These are phyloP conservation scores for Arthrinium phaeospermum DNA, from an alignment of 2,329 filamentous ascomycete species.

Conservation along the genomic window DNA sequence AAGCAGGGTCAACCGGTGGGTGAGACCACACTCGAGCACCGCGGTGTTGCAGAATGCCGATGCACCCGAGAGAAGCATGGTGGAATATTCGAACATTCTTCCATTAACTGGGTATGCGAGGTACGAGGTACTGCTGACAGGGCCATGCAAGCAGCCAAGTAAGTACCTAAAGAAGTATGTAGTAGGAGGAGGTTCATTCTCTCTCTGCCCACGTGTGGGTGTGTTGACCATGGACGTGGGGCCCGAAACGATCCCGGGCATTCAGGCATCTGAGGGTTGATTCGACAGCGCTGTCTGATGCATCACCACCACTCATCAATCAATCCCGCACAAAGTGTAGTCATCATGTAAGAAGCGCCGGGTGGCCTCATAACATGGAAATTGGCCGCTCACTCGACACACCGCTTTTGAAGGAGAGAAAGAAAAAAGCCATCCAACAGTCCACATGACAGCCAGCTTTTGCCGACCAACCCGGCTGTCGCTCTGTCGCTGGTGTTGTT, in stretches of 20 bases:
- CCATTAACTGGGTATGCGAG: neutral
- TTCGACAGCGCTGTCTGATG: neutral
- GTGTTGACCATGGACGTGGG: neutral
- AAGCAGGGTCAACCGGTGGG: slow-evolving; percentile 14
- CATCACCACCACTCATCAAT: neutral
- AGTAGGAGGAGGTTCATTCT: neutral
- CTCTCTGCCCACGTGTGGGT: neutral
- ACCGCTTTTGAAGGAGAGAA: neutral
- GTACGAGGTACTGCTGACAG: neutral
- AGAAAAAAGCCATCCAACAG: neutral
- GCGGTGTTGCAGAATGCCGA: slow-evolving; percentile 16
- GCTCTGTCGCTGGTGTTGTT: neutral
- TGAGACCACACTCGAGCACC: slow-evolving; percentile 8
- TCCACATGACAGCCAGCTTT: neutral
- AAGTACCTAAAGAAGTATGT: neutral
- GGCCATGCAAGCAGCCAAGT: neutral
- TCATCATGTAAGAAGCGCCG: neutral
- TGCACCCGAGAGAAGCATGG: neutral
- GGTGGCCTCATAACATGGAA: slow-evolving; percentile 2
- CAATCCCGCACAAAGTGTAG: neutral
- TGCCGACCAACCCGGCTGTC: neutral
- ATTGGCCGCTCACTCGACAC: neutral
- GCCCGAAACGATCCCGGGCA: neutral
- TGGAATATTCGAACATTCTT: slow-evolving; percentile 12
- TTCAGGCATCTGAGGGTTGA: neutral